Conservation (phyloP, 192 early-diverging fungal species). For the Dispira parvispora region DNA sequence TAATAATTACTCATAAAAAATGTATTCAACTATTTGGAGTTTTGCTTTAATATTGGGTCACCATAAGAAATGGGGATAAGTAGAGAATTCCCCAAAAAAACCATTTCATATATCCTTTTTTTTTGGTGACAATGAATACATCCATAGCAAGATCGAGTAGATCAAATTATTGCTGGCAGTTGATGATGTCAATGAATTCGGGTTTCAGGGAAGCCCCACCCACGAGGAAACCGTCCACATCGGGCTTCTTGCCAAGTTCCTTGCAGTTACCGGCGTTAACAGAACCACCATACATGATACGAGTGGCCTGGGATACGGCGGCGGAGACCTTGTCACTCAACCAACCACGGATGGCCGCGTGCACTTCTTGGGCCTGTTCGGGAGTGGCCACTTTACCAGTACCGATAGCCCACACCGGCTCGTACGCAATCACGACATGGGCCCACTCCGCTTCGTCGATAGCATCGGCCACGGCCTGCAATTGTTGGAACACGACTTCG, state of each 20-base stretch:
- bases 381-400: slow-evolving; percentile 96
- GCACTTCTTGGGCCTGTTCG: slow-evolving; percentile 93
- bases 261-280: slow-evolving; percentile 78
- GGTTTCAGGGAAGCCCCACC: slow-evolving; percentile 96
- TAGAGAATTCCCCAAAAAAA: not conserved
- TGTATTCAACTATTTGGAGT: not conserved
- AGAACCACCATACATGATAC: slow-evolving; percentile 95
- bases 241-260: slow-evolving; percentile 62
- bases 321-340: slow-evolving; percentile 67
- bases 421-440: slow-evolving; percentile 94
- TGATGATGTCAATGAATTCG: slow-evolving; percentile 60
- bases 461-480: slow-evolving; percentile 62
- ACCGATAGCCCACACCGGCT: slow-evolving; percentile 99
- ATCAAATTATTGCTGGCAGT: slow-evolving; percentile 15
- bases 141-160: not conserved
- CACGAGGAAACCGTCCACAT: slow-evolving; percentile 99
- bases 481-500: slow-evolving; percentile 76
- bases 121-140: not conserved
- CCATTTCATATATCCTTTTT: not conserved
- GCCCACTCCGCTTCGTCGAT: slow-evolving; percentile 60
- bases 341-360: slow-evolving; percentile 75
- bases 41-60: not conserved
- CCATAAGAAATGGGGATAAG: too few species aligned
- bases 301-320: slow-evolving; percentile 70
- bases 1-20: not conserved